Percentiles rank a stretch among this genome's conserved stretches.
Evolutionary conservation across 768 basidiomycete genomes (phyloP).

Genomic region (Rhizopogon salebrosus): DNA sequence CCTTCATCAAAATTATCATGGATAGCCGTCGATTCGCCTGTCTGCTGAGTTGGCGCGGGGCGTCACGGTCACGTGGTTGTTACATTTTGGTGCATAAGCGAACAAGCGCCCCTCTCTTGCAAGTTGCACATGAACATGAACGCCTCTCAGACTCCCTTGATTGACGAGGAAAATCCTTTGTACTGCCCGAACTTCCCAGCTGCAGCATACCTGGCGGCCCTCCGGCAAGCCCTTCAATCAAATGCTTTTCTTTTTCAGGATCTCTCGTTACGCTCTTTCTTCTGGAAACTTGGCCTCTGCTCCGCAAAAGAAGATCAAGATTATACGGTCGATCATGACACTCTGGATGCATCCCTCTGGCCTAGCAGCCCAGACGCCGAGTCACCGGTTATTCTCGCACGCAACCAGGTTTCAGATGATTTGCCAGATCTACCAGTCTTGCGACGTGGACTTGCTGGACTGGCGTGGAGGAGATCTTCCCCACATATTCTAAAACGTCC

Average conservation of each 20-base stretch:
- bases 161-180: slow-evolving; percentile 52
- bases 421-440: neutral
- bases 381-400: neutral
- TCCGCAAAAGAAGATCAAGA: neutral
- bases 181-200: slow-evolving; percentile 52
- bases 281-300: slow-evolving; percentile 1
- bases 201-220: slow-evolving; percentile 38
- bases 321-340: neutral
- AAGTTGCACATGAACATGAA: slow-evolving; percentile 1
- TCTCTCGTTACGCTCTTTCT: slow-evolving; percentile 1
- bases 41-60: no score
- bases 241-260: slow-evolving; percentile 7
- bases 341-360: neutral
- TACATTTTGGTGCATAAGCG: neutral
- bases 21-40: no score
- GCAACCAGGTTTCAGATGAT: slow-evolving; percentile 10
- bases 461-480: neutral
- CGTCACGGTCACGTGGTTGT: neutral
- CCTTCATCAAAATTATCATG: no score
- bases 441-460: neutral
- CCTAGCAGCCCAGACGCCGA: slow-evolving; percentile 1
- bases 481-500: neutral
- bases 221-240: slow-evolving; percentile 30
- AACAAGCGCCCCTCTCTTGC: neutral
- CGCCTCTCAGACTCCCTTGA: slow-evolving; percentile 23